Conservation (phyloP, 78 protist species). For the Pigoraptor vietnamica region DNA sequence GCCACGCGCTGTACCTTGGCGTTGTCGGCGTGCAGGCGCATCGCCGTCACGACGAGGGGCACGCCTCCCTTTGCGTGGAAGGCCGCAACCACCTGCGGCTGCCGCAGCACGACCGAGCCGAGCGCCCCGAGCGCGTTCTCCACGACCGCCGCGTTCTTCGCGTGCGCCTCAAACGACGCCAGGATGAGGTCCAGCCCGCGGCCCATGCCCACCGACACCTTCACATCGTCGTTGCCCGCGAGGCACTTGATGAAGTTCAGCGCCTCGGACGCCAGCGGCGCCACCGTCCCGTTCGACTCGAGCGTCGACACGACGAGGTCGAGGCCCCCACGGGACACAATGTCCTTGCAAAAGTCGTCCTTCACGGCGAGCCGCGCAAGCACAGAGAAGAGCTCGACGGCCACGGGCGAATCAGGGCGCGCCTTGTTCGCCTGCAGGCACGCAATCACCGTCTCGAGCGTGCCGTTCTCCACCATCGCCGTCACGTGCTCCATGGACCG, state of each 20-base stretch:
- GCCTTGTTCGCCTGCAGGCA: background rate
- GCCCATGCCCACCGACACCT: background rate
- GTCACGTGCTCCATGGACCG: background rate
- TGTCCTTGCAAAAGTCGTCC: background rate
- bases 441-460: conserved; percentile 1
- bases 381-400: background rate
- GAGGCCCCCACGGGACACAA: background rate
- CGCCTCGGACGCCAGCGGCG: background rate
- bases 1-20: background rate
- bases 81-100: background rate
- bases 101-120: background rate
- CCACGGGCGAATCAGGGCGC: background rate
- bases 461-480: background rate
- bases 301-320: background rate
- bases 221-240: background rate
- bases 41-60: background rate
- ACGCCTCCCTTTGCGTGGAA: background rate
- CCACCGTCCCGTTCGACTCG: background rate
- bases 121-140: background rate
- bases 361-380: conserved; percentile 1
- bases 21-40: background rate
- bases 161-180: background rate
- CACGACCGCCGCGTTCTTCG: background rate
- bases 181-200: background rate
- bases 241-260: background rate